Conservation (phyloP, 2,329 filamentous ascomycete genomes). For the Colletotrichum australisinense region DNA sequence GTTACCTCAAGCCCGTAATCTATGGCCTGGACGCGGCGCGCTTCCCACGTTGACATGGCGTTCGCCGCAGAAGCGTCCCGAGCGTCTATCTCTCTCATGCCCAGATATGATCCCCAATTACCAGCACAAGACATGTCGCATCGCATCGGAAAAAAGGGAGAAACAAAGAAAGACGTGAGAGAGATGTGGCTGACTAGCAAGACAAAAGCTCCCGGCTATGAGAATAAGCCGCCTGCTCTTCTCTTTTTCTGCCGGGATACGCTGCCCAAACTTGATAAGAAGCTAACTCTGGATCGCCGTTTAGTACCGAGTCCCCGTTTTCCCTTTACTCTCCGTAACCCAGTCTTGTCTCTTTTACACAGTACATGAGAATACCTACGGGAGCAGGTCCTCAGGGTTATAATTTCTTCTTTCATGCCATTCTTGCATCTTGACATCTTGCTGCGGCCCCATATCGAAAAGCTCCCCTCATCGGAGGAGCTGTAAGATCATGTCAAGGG, state of each 20-base stretch:
- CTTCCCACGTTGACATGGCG: neutral
- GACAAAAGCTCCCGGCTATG: neutral
- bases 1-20: neutral
- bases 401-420: conserved; percentile 19
- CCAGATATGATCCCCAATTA: too few species aligned
- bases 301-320: neutral
- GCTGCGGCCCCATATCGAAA: too few species aligned
- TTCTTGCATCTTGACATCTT: conserved; percentile 13
- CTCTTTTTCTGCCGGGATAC: neutral
- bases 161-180: neutral
- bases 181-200: neutral
- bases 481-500: neutral
- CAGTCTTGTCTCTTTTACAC: neutral
- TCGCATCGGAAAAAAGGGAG: neutral
- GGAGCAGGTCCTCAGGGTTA: neutral
- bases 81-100: neutral
- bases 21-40: neutral
- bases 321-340: neutral
- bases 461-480: neutral
- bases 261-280: neutral
- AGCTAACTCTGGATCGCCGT: conserved; percentile 5
- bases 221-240: neutral
- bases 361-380: neutral
- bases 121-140: neutral
- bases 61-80: neutral